Conservation (phyloP, 2,329 filamentous ascomycete genomes). For the Fusarium veterinarium region DNA sequence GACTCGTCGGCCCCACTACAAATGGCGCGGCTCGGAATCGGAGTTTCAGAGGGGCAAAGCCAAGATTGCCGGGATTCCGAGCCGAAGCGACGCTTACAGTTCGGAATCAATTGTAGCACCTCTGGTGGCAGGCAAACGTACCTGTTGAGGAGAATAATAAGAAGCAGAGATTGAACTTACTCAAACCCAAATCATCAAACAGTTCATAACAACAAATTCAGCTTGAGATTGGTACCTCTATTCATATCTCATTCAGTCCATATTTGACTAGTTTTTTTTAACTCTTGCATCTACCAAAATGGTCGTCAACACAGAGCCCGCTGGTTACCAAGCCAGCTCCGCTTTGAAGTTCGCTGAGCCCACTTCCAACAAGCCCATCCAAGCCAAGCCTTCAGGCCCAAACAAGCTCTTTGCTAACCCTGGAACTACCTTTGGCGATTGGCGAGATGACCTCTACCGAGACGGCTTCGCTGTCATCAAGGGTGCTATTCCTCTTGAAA, state of each 20-base stretch:
- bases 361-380: not conserved
- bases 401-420: slow-evolving; percentile 2
- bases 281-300: not conserved
- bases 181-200: rapidly evolving
- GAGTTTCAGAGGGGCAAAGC: not conserved
- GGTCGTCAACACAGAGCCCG: slow-evolving; percentile 6
- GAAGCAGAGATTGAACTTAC: not conserved
- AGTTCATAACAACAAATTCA: not conserved
- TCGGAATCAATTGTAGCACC: not conserved
- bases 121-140: rapidly evolving
- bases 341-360: not conserved
- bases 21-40: slow-evolving; percentile 1
- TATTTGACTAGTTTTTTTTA: too few species aligned
- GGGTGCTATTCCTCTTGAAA: not conserved
- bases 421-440: not conserved
- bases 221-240: too few species aligned
- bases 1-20: not conserved
- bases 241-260: too few species aligned
- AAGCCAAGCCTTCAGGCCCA: slow-evolving; percentile 15
- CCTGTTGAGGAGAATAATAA: not conserved
- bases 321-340: not conserved
- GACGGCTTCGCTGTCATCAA: slow-evolving; percentile 11
- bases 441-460: slow-evolving; percentile 10
- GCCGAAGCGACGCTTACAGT: not conserved
- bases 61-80: not conserved